These are phyloP conservation scores for Colletotrichum spaethianum DNA, from an alignment of 2,329 filamentous ascomycete genomes.

Conservation along the genomic window DNA sequence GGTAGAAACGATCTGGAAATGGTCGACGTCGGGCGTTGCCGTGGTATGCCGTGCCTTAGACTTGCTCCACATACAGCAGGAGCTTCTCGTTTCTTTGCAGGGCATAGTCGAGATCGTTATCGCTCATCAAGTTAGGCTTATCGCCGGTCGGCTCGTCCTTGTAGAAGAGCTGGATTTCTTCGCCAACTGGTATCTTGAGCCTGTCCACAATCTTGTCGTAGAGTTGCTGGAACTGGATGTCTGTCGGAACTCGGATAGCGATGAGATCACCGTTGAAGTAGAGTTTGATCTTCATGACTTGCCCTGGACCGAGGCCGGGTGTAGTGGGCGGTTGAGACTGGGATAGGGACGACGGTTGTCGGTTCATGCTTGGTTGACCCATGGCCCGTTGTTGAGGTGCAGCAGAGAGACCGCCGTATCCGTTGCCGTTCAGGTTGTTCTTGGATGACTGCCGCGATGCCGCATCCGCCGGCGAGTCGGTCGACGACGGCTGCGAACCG, in stretches of 20 bases:
- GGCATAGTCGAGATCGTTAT: slow-evolving; percentile 86
- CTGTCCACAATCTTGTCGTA: slow-evolving; percentile 89
- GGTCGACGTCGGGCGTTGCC: background rate
- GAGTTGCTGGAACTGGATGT: slow-evolving; percentile 83
- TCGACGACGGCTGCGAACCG: slow-evolving; percentile 77
- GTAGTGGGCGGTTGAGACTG: slow-evolving; percentile 71
- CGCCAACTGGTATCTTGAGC: slow-evolving; percentile 78
- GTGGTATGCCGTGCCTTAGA: slow-evolving; percentile 49
- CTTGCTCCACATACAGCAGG: slow-evolving; percentile 78
- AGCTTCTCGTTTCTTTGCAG: slow-evolving; percentile 90
- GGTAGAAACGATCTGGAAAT: slow-evolving; percentile 15
- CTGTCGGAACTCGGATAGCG: slow-evolving; percentile 87
- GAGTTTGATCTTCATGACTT: slow-evolving; percentile 92
- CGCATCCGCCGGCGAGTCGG: slow-evolving; percentile 71
- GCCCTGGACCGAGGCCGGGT: slow-evolving; percentile 61
- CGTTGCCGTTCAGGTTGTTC: slow-evolving; percentile 72
- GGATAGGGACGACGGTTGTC: slow-evolving; percentile 63
- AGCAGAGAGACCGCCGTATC: slow-evolving; percentile 68
- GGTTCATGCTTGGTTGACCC: slow-evolving; percentile 57
- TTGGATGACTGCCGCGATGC: slow-evolving; percentile 76
- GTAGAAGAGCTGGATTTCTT: slow-evolving; percentile 86
- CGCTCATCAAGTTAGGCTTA: slow-evolving; percentile 81
- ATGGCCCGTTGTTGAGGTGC: slow-evolving; percentile 55
- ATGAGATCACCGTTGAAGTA: slow-evolving; percentile 94
- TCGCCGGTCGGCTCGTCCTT: slow-evolving; percentile 86